Conservation (phyloP, 768 basidiomycete genomes). For the Podaxis rugospora region DNA sequence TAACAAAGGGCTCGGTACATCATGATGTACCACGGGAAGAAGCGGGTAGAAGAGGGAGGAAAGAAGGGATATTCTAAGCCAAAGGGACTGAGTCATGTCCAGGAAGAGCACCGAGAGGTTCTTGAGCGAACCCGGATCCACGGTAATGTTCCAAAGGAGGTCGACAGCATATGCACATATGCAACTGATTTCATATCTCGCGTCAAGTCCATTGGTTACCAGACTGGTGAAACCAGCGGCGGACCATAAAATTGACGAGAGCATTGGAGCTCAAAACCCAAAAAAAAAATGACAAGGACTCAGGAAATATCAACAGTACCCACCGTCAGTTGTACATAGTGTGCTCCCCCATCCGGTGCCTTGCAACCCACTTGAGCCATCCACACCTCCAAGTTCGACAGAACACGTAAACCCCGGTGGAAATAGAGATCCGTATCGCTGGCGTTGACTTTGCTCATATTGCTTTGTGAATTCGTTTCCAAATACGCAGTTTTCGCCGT, state of each 20-base stretch:
- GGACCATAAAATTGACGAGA: not conserved
- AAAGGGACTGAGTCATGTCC: not conserved
- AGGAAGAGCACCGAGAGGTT: not conserved
- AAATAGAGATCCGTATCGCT: constrained; percentile 18
- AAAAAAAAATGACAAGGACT: not conserved
- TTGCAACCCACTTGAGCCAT: constrained; percentile 44
- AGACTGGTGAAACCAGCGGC: not conserved
- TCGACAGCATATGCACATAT: not conserved
- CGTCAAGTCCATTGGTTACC: not conserved
- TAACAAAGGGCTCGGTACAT: not conserved
- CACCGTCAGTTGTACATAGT: constrained; percentile 57
- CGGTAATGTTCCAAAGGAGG: not conserved
- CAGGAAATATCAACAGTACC: constrained; percentile 6
- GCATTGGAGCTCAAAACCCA: not conserved
- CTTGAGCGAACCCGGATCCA: not conserved
- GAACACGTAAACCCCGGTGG: constrained; percentile 49
- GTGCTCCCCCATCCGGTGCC: constrained; percentile 55
- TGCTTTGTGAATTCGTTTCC: not conserved
- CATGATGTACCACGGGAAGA: not conserved
- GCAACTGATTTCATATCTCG: not conserved
- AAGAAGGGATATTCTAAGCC: not conserved
- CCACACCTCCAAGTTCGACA: constrained; percentile 64
- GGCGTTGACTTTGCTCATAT: not conserved
- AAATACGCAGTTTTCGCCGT: not conserved
- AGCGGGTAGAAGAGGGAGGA: not conserved